These are phyloP conservation scores for Malassezia sympodialis DNA, from an alignment of 1,284 basidiomycete species.

Conservation along the genomic window DNA sequence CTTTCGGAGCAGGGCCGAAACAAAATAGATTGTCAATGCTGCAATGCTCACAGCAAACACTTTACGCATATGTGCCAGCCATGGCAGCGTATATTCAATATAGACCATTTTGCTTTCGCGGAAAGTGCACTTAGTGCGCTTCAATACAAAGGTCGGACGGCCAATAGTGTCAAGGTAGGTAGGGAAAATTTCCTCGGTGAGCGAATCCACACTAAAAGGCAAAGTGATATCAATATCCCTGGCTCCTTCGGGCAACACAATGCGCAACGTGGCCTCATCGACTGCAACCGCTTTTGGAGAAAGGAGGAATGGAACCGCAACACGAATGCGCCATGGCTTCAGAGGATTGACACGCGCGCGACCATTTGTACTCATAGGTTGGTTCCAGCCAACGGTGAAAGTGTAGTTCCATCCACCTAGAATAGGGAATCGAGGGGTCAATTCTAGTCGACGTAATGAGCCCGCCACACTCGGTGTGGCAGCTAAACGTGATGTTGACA, in stretches of 20 bases:
- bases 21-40: slow-evolving; percentile 14
- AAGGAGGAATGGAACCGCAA: slow-evolving; percentile 78
- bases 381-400: slow-evolving; percentile 88
- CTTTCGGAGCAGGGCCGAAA: slow-evolving; percentile 14
- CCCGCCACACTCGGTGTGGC: slow-evolving; percentile 38
- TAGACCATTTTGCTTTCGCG: slow-evolving; percentile 21
- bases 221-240: slow-evolving; percentile 61
- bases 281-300: slow-evolving; percentile 69
- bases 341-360: slow-evolving; percentile 48
- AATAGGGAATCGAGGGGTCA: slow-evolving; percentile 81
- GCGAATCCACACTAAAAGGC: slow-evolving; percentile 66
- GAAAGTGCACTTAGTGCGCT: slow-evolving; percentile 53
- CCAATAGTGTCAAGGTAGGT: slow-evolving; percentile 92
- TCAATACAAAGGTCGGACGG: slow-evolving; percentile 65
- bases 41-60: slow-evolving; percentile 20
- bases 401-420: slow-evolving; percentile 96
- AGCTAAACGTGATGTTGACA: slow-evolving; percentile 82
- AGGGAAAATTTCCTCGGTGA: slow-evolving; percentile 59
- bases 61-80: slow-evolving; percentile 24
- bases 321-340: slow-evolving; percentile 54
- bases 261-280: slow-evolving; percentile 65
- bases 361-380: slow-evolving; percentile 41
- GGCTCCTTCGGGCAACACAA: slow-evolving; percentile 87
- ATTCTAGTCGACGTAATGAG: slow-evolving; percentile 56
- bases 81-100: slow-evolving; percentile 28